Evolutionary conservation across 148 eudicot genomes (phyloP), one percentile per base, ranked within the genome.

Genomic region (Tetragonia tetragonoides): DNA sequence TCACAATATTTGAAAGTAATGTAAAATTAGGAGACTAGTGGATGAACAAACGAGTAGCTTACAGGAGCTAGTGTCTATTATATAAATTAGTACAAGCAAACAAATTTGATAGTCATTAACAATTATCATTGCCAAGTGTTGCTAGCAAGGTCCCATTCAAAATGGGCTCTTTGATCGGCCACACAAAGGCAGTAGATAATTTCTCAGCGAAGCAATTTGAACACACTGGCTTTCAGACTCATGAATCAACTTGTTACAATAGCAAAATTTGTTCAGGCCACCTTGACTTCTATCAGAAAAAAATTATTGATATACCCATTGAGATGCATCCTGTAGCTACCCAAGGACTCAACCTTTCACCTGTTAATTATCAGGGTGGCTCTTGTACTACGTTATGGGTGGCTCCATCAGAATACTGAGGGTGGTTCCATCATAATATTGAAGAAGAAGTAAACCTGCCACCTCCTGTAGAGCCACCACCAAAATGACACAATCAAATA

Each of bases 291-390:
- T 39, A 74, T 82, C 75, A 94, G 88, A 94, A 92, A 68, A 94
- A 92, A 76, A 92, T 89, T 75, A 94, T 88, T 2, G 98, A 92
- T 1, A 94, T 80, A 16, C 97, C 97, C 95, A 94, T 94, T 66
- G 86, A 79, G 77, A 94, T 86, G 88, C 95, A 90, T 80, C 94
- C 95, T 39, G 80, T 80, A 18, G 91, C 89, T 75, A 95, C 94
- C 97, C 97, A 95, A 1, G 97, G 94, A 78, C 97, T 91, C 87
- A 91, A 79, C 20, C 94, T 85, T 81, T 91, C 99, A 82, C 97
- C 97, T 92, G 89, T 81, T 84, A 49, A 28, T 28, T 28, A 28
- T 28, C 34, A 28, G 34, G 34, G 34, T 28, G 34, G 34, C 0
- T 28, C 34, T 1, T 28, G 34, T 28, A 28, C 34, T 28, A 28